Conservation (phyloP, 1,284 basidiomycete genomes). For the Rhodotorula sp. region DNA sequence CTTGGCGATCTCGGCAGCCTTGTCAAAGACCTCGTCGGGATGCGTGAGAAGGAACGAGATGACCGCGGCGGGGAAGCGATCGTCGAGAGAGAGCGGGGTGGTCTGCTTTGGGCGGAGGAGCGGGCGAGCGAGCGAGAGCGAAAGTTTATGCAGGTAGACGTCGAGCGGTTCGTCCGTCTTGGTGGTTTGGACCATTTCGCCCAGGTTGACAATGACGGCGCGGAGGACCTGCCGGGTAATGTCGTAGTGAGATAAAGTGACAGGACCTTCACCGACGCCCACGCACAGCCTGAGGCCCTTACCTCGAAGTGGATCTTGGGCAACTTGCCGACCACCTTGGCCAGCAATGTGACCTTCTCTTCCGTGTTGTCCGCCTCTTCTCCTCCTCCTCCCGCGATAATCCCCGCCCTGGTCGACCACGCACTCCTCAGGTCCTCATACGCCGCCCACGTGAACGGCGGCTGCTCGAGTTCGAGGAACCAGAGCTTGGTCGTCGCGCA, state of each 20-base stretch:
- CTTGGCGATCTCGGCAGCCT: conserved; percentile 17
- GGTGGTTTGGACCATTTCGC: conserved; percentile 26
- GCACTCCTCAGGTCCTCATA: conserved; percentile 40
- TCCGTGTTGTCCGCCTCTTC: background rate
- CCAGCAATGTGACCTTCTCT: background rate
- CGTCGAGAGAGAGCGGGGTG: conserved; percentile 40
- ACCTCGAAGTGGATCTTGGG: conserved; percentile 38
- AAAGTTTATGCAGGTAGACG: conserved; percentile 41
- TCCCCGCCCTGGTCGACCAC: conserved; percentile 28
- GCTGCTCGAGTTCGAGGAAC: conserved; percentile 42
- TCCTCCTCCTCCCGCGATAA: background rate
- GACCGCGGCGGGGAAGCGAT: conserved; percentile 39
- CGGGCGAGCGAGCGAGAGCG: conserved; percentile 40
- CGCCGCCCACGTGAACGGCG: conserved; percentile 27
- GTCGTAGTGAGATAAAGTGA: too few species aligned
- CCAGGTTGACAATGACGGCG: conserved; percentile 20
- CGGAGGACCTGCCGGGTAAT: conserved; percentile 16
- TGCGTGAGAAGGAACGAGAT: conserved; percentile 36
- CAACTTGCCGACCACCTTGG: conserved; percentile 26
- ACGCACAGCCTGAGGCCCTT: background rate
- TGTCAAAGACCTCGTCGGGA: conserved; percentile 7
- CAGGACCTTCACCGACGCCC: too few species aligned
- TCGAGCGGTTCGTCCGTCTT: conserved; percentile 2
- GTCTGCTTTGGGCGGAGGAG: conserved; percentile 32
- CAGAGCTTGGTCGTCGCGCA: conserved; percentile 42